A percentile compares a stretch with the other conserved stretches of the same genome.
Conservation (phyloP, 495 filamentous ascomycete genomes). For the Rhypophila decipiens region DNA sequence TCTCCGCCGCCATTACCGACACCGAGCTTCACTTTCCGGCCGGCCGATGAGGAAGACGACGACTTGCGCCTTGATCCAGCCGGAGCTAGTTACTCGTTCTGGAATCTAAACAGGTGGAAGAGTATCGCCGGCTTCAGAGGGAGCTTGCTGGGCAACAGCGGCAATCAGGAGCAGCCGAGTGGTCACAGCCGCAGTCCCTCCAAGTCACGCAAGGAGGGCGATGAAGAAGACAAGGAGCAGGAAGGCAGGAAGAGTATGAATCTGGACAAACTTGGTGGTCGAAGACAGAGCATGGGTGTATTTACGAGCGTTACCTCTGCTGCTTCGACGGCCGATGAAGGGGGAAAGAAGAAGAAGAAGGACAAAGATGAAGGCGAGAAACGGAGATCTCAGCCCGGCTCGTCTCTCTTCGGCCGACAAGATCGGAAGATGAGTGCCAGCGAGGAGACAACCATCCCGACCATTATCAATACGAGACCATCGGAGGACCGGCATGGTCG, state of each 20-base stretch:
- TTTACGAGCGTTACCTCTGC: background rate
- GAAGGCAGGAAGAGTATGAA: constrained; percentile 7
- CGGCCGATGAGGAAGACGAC: constrained; percentile 24
- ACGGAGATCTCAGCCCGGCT: background rate
- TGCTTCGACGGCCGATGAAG: background rate
- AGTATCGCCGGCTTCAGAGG: constrained; percentile 26
- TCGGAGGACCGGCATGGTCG: no score
- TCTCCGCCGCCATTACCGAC: constrained; percentile 20
- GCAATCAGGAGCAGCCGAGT: background rate
- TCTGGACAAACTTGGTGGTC: background rate
- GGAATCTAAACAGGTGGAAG: constrained; percentile 40
- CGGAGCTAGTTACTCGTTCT: constrained; percentile 28
- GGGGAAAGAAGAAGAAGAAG: background rate
- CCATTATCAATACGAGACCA: background rate
- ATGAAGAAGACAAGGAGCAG: constrained; percentile 2
- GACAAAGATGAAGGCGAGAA: no score
- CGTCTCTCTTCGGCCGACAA: no score
- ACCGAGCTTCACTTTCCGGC: constrained; percentile 35
- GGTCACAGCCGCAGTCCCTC: constrained; percentile 9
- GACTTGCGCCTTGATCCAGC: constrained; percentile 19
- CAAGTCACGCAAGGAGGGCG: constrained; percentile 2
- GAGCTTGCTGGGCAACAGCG: background rate
- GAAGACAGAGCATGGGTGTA: background rate
- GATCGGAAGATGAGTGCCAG: no score
- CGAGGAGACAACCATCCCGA: background rate